These are phyloP conservation scores for Apium graveolens DNA, from an alignment of 129 eudicot species.

Conservation along the genomic window DNA sequence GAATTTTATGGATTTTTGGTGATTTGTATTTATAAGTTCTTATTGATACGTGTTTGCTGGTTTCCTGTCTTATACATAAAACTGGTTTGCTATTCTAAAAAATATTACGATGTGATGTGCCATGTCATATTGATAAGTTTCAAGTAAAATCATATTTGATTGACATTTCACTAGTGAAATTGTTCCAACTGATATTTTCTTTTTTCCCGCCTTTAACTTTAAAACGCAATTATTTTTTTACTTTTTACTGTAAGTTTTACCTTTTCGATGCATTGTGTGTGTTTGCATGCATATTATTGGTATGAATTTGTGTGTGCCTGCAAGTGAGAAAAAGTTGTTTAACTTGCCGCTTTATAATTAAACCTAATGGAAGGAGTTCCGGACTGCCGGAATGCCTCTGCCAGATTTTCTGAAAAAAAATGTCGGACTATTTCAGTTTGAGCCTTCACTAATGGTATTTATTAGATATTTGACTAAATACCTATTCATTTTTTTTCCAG, in stretches of 20 bases:
- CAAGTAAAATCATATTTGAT: neutral
- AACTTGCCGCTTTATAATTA: neutral
- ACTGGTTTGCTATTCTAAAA: neutral
- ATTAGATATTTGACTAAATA: neutral
- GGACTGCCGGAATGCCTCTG: neutral
- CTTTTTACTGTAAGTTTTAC: neutral
- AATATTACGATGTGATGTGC: neutral
- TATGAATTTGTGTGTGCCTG: neutral
- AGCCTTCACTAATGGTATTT: neutral
- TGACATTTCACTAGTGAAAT: neutral
- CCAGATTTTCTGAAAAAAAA: neutral
- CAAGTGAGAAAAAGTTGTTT: neutral
- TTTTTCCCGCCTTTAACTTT: neutral
- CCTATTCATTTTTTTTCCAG: conserved; percentile 21
- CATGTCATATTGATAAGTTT: neutral
- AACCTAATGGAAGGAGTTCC: neutral
- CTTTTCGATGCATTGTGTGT: neutral
- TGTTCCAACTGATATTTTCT: neutral
- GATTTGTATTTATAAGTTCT: neutral
- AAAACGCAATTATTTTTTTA: neutral
- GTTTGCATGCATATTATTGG: neutral
- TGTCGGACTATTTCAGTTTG: neutral
- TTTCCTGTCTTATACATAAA: neutral
- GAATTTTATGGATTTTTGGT: neutral
- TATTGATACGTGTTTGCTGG: neutral